A percentile compares a stretch with the other conserved stretches of the same genome.
phyloP scores from a whole-genome alignment of 352 stramenopile genomes.

The Blastocystis sp. region DNA sequence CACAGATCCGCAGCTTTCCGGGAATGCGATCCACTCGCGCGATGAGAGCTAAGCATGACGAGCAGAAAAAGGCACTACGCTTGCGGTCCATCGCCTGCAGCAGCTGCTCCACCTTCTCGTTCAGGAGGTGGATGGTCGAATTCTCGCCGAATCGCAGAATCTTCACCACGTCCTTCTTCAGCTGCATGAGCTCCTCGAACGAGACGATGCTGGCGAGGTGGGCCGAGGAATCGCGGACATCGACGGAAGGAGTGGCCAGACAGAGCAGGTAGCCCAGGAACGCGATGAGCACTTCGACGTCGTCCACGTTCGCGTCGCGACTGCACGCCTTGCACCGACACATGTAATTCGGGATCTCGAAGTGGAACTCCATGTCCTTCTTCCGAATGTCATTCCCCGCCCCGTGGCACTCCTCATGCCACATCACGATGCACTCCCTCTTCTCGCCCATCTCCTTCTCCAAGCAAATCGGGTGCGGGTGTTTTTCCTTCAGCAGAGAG shows the following conservation, averaged over 20 bases:
- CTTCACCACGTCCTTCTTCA: not conserved
- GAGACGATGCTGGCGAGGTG: not conserved
- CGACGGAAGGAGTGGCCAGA: not conserved
- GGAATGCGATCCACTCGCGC: not conserved
- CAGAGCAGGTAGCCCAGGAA: not conserved
- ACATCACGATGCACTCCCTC: not conserved
- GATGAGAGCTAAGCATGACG: not conserved
- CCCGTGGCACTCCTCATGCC: not conserved
- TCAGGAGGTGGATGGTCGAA: not conserved
- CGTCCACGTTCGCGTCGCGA: not conserved
- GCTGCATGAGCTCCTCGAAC: conserved; percentile 16
- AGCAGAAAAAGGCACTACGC: not conserved
- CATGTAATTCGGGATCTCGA: conserved; percentile 5
- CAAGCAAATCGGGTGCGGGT: not conserved
- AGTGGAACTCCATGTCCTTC: not conserved
- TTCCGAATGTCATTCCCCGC: not conserved
- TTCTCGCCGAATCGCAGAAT: not conserved
- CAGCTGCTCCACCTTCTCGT: not conserved
- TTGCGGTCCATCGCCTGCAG: conserved; percentile 9
- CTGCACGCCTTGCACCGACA: conserved; percentile 14
- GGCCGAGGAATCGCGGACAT: not conserved
- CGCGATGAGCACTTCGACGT: not conserved
- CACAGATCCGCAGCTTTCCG: not conserved
- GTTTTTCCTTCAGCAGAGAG: not conserved
- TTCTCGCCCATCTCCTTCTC: not conserved